Conservation (phyloP, 148 eudicot genomes). For the Dianthus caryophyllus region DNA sequence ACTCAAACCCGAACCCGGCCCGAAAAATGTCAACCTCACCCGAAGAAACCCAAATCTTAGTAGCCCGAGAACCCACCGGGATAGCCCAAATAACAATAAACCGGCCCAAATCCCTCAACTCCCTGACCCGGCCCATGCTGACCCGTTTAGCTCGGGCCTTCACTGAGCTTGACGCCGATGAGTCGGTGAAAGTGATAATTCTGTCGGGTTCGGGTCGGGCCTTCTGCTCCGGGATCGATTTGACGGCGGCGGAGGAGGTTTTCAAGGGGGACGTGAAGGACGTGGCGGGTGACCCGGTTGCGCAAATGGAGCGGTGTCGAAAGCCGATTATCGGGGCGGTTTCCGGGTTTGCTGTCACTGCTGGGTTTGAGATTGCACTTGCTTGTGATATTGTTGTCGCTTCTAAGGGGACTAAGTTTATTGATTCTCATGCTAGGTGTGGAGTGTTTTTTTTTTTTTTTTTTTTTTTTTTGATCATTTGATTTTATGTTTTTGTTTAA, state of each 20-base stretch:
- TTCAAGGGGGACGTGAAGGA: conserved; percentile 91
- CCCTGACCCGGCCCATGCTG: conserved; percentile 72
- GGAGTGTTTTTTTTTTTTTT: no score
- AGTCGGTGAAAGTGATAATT: conserved; percentile 66
- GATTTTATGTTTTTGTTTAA: no score
- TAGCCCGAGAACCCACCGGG: conserved; percentile 43
- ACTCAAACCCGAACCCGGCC: neutral
- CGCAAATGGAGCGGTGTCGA: conserved; percentile 76
- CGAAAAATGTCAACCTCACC: conserved; percentile 23
- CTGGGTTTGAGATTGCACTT: conserved; percentile 89
- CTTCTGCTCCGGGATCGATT: conserved; percentile 90
- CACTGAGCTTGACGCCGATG: conserved; percentile 52
- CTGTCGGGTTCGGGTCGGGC: conserved; percentile 81
- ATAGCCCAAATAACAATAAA: conserved; percentile 63
- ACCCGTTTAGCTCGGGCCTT: conserved; percentile 49
- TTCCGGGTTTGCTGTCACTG: conserved; percentile 82
- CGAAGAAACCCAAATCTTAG: conserved; percentile 47
- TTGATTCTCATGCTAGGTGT: conserved; percentile 93
- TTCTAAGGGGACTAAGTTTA: conserved; percentile 69
- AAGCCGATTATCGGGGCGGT: conserved; percentile 85
- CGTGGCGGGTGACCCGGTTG: conserved; percentile 60
- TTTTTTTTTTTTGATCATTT: no score
- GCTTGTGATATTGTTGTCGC: conserved; percentile 88
- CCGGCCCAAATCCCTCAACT: conserved; percentile 85
- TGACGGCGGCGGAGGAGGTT: conserved; percentile 87